Evolutionary conservation across 441 rosid genomes (phyloP).

Genomic region (Pelargonium fulgidum): DNA sequence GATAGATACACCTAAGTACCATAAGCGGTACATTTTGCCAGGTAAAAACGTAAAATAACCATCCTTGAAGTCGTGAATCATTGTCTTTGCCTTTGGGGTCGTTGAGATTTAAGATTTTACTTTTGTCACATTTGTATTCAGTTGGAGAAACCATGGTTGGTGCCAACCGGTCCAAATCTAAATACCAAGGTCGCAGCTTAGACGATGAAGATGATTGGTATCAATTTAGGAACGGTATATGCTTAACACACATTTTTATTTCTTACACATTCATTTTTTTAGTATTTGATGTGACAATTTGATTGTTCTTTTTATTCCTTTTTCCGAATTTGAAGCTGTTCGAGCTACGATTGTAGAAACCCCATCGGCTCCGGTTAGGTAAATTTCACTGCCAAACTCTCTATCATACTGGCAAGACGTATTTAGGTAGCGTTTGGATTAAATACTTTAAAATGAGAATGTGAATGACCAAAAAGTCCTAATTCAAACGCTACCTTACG

Average conservation of each 20-base stretch:
- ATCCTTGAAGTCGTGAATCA: too few species aligned
- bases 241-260: conserved; percentile 8
- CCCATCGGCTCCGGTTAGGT: conserved; percentile 52
- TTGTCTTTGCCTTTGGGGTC: not conserved
- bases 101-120: conserved; percentile 9
- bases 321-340: conserved; percentile 38
- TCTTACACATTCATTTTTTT: conserved; percentile 8
- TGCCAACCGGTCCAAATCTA: conserved; percentile 47
- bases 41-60: conserved; percentile 31
- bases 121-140: conserved; percentile 25
- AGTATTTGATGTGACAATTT: conserved; percentile 17
- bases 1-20: conserved; percentile 77
- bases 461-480: not conserved
- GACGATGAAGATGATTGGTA: conserved; percentile 85
- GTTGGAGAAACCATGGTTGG: conserved; percentile 70
- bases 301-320: conserved; percentile 16
- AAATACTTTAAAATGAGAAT: too few species aligned
- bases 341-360: conserved; percentile 72
- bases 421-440: not conserved
- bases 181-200: conserved; percentile 58
- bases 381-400: not conserved
- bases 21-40: conserved; percentile 81
- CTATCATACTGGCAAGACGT: too few species aligned
- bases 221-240: conserved; percentile 66
- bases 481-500: not conserved